Base-by-base conservation (phyloP, 805 yeast genomes). In the Cyberlindnera petersonii region DNA sequence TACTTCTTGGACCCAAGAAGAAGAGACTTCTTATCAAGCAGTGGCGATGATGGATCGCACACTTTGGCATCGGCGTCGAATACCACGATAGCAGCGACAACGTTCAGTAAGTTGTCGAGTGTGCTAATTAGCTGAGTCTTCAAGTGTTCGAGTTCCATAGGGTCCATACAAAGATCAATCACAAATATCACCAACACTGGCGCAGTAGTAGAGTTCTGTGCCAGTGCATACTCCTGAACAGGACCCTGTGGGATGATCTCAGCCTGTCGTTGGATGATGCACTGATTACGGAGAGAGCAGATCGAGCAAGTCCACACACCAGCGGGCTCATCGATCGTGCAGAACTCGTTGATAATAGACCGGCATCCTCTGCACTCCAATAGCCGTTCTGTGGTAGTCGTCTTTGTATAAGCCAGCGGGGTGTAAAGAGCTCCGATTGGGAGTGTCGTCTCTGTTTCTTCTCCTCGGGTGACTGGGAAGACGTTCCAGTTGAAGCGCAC, bases 401-500 rank as follows among this genome's bases (percentile, higher is more conserved):
- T 14, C 4, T 14, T 18, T 10, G 24, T 13, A 6, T 19, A 17
- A 8, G 16, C n/a, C 22, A 91, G 72, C 9, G 98, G 98, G 15
- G 96, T 87, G 68, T 86, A 91, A 47, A 93, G 64, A 42, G 95
- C 81, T 26, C 96, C 95, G 30, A 93, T 79, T 7, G 98, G 98
- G 20, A 88, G 85, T 16, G 87, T 87, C 49, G 86, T 82, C 49
- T 86, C 82, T 49, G 80, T 79, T n/a, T 94, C 89, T 61, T 91
- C 97, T 28, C 76, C 74, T 52, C 88, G 79, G 21, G 96, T 84
- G 17, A 86, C 78, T 18, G 98, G 98, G 54, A 91, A 81, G 29
- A 83, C 80, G 57, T 79, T 82, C 87, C 89, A 84, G 23, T 86
- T 71, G 60, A 80, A 73, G 48, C 88, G 70, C 30, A 80, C 71